phyloP scores from a whole-genome alignment of 2,329 filamentous ascomycete genomes.

The Penicillium sp. region DNA sequence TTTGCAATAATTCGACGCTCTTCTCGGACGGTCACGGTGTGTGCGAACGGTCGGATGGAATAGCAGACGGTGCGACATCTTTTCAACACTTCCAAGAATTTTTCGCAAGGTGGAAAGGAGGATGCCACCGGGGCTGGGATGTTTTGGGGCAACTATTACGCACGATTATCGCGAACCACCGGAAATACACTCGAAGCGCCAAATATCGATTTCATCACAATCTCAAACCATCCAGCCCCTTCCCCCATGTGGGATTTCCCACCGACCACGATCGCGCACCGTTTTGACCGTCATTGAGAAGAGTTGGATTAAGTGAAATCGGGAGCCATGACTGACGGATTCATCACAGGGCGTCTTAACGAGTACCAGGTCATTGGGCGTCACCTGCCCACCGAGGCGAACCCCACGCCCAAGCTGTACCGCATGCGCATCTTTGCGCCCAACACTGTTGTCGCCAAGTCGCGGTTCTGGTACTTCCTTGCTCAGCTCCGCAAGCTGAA shows the following conservation, averaged over 20 bases:
- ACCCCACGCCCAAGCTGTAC: slow-evolving; percentile 97
- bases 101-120: neutral
- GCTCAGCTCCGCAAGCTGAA: slow-evolving; percentile 99
- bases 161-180: too few relatives aligned
- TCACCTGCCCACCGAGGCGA: slow-evolving; percentile 95
- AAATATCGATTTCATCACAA: too few relatives aligned
- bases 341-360: slow-evolving; percentile 84
- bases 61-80: slow-evolving; percentile 12
- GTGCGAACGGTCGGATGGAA: slow-evolving; percentile 30
- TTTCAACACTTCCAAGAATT: slow-evolving; percentile 9
- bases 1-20: slow-evolving; percentile 25
- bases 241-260: slow-evolving; percentile 6
- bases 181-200: too few relatives aligned
- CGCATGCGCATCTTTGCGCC: slow-evolving; percentile 99
- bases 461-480: slow-evolving; percentile 99
- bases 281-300: slow-evolving; percentile 10
- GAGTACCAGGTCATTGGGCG: slow-evolving; percentile 99
- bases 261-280: slow-evolving; percentile 17
- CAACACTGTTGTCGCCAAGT: slow-evolving; percentile 98
- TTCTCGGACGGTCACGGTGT: slow-evolving; percentile 31
- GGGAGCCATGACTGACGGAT: slow-evolving; percentile 33
- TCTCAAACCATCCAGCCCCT: slow-evolving; percentile 7
- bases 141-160: too few relatives aligned
- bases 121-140: neutral
- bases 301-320: slow-evolving; percentile 3